phyloP scores from a whole-genome alignment of 257 asterid species.

The Penstemon eatonii region DNA sequence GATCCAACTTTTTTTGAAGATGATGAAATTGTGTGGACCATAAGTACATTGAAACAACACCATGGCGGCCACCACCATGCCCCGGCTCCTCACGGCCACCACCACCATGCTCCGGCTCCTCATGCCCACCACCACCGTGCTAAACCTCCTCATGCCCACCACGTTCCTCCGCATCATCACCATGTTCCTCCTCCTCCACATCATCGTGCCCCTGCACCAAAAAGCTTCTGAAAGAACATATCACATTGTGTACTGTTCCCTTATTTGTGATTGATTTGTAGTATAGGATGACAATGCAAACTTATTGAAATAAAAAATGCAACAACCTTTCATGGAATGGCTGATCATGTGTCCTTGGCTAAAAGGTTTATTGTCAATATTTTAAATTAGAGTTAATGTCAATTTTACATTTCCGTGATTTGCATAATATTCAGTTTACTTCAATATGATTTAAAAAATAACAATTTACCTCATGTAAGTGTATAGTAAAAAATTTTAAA shows the following conservation, averaged over 20 bases:
- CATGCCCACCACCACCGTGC: neutral
- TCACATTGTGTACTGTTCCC: too few species aligned
- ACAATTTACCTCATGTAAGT: too few species aligned
- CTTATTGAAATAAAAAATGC: too few species aligned
- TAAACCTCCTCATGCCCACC: neutral
- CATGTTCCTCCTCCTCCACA: neutral
- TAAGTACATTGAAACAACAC: neutral
- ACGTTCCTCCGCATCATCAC: neutral
- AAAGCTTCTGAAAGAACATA: neutral
- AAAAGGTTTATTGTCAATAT: too few species aligned
- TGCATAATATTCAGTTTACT: too few species aligned
- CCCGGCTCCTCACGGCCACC: neutral
- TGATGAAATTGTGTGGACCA: neutral
- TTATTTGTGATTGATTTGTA: neutral
- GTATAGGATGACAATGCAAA: neutral
- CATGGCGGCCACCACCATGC: constrained; percentile 5
- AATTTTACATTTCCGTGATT: too few species aligned
- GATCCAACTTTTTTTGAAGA: neutral
- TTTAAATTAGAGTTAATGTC: too few species aligned
- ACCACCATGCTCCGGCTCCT: neutral
- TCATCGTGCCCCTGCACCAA: neutral
- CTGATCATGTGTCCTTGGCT: too few species aligned
- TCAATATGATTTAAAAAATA: too few species aligned
- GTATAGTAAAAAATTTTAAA: too few species aligned
- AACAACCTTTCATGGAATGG: too few species aligned